Evolutionary conservation across 805 yeast species (phyloP), one percentile per base, ranked within the genome.

Genomic region (Cyberlindnera euphorbiae): DNA sequence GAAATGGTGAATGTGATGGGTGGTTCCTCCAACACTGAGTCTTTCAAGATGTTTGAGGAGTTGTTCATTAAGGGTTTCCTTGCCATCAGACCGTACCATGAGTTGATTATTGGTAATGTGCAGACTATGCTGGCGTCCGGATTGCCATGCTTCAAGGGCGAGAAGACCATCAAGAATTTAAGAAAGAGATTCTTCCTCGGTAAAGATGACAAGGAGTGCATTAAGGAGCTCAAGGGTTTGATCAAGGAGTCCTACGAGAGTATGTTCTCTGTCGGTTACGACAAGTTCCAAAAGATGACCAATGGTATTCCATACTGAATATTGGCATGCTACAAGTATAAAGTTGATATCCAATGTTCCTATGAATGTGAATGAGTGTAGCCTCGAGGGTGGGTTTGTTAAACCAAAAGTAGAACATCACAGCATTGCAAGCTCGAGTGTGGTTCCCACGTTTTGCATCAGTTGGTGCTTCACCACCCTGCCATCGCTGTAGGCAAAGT

Each of bases 1-100:
- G 99, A 93, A 55, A 93, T 94, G 98, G 83, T 93, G 5, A 74
- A 77, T 56, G 97, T 93, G 1, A 77, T 93, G 81, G 98, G 98
- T n/a, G 97, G 97, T 0, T 72, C 77, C 13, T 69, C 75, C 17
- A 69, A 74, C 23, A 85, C 97, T 0, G 95, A 86, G 56, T 89
- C 96, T 0, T 93, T 79, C 64, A 70, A 69, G 48, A 85, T 96
- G 88, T 93, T 88, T 63, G 97, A 93, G 61, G 97, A 90, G 55
- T 69, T 90, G 32, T 90, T 97, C 61, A 82, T 94, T 37, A 89
- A 90, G 58, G 95, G 96, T 1, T 93, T 78, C 62, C 71, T 93
- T 51, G 82, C 95, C 0, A 80, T 88, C 45, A 71, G 98, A 46
- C 93, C 95, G 8, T 81, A 86, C 50, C 82, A 83, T 75, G 90